Evolutionary conservation across 768 basidiomycete species (phyloP).

Genomic region (Lepiota brunneoincarnata): DNA sequence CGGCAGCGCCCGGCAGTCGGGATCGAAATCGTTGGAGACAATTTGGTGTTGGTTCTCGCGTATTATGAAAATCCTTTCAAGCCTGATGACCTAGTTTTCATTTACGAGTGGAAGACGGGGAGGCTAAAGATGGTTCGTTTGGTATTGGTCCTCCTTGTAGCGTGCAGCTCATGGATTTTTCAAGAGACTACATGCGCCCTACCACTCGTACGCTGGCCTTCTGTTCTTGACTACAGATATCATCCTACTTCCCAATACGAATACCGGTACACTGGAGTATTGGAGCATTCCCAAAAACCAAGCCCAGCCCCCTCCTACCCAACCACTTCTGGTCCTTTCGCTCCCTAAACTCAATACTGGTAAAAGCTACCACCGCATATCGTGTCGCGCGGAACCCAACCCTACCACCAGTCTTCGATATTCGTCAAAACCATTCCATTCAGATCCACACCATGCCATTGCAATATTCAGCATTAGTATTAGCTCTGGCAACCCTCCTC

Average conservation of each 20-base stretch:
- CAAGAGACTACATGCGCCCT: slow-evolving; percentile 19
- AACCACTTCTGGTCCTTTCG: slow-evolving; percentile 21
- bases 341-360: slow-evolving; percentile 29
- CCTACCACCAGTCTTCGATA: slow-evolving; percentile 18
- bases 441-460: slow-evolving; percentile 25
- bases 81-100: slow-evolving; percentile 30
- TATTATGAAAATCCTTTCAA: slow-evolving; percentile 16
- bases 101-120: slow-evolving; percentile 44
- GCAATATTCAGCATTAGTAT: slow-evolving; percentile 32
- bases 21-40: slow-evolving; percentile 44
- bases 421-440: slow-evolving; percentile 17
- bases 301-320: slow-evolving; percentile 9
- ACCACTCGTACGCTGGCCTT: slow-evolving; percentile 26
- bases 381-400: slow-evolving; percentile 42
- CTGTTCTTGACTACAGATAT: slow-evolving; percentile 32
- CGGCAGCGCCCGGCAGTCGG: slow-evolving; percentile 30
- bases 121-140: slow-evolving; percentile 30
- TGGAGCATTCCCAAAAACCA: slow-evolving; percentile 28
- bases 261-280: slow-evolving; percentile 28
- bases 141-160: neutral
- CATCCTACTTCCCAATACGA: slow-evolving; percentile 32
- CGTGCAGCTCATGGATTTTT: neutral
- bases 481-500: neutral
- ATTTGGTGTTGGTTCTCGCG: slow-evolving; percentile 36
- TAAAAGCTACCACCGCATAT: slow-evolving; percentile 21